Evolutionary conservation across 192 early-diverging fungal genomes (phyloP).

Genomic region (Umbelopsis vinacea): DNA sequence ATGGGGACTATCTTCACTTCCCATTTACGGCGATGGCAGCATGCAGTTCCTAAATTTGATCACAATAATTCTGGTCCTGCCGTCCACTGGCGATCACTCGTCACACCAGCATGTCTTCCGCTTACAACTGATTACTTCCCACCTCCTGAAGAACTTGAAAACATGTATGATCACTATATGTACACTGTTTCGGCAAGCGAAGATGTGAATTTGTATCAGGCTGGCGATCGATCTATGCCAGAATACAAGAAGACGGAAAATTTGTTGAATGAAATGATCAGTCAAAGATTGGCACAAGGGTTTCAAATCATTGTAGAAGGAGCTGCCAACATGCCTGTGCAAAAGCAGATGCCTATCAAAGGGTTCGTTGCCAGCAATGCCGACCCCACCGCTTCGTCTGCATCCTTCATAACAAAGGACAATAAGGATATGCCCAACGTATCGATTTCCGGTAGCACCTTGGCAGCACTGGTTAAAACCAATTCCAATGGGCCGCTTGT

Average conservation of each 20-base stretch:
- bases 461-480: neutral
- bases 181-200: slow-evolving; percentile 71
- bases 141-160: slow-evolving; percentile 65
- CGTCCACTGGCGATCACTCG: slow-evolving; percentile 88
- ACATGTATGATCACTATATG: slow-evolving; percentile 76
- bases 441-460: neutral
- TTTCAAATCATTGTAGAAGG: slow-evolving; percentile 81
- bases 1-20: slow-evolving; percentile 60
- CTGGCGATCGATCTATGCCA: slow-evolving; percentile 41
- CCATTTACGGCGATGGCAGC: slow-evolving; percentile 86
- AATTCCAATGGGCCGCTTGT: slow-evolving; percentile 33
- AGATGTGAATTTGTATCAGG: slow-evolving; percentile 47
- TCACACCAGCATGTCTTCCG: slow-evolving; percentile 92
- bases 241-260: slow-evolving; percentile 51
- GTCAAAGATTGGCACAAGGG: slow-evolving; percentile 89
- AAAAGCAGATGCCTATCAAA: slow-evolving; percentile 15
- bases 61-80: slow-evolving; percentile 58
- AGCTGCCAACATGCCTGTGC: slow-evolving; percentile 18
- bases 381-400: neutral
- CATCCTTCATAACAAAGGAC: neutral
- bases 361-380: neutral
- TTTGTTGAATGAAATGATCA: slow-evolving; percentile 83
- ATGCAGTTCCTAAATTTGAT: slow-evolving; percentile 73
- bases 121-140: slow-evolving; percentile 89
- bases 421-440: neutral